Evolutionary conservation across 2,329 filamentous ascomycete genomes (phyloP), one percentile per base, ranked within the genome.

Genomic region (Diaporthe capsici): DNA sequence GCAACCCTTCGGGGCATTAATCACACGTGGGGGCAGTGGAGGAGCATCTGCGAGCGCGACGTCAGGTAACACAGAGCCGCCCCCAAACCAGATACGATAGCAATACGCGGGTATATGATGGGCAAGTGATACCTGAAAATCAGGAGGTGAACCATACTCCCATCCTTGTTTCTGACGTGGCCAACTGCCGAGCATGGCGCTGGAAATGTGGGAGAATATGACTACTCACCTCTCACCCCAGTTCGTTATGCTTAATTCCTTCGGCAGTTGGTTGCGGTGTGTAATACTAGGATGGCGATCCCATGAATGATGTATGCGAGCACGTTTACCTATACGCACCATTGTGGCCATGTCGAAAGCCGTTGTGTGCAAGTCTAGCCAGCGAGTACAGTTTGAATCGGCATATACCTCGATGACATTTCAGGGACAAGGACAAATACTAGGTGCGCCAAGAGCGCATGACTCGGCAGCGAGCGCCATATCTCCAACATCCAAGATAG

Each of bases 21-120:
- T 55, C 65, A 28, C 65, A 70, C 65, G 65, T 70, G 65, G 65
- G 65, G 47, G 12, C 47, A 22, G 65, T 70, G 65, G 65, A 70
- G 47, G 47, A 55, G 34, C 65, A 70, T 42, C 47, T 53, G 49
- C 65, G n/a, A 22, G n/a, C 65, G 34, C 65, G 49, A 70, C 49
- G 65, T 70, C 65, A 70, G 49, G 49, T 55, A 70, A 55, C 65
- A 70, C 31, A 70, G n/a, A 22, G 44, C 65, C 65, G 65, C 65
- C 65, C 49, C 49, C 20, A 22, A 22, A 13, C 15, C 15, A 17
- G 20, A 28, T 51, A 53, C 55, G 47, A 55, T 70, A 70, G 49
- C 61, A 51, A 7, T 53, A 17, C 20, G 22, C 53, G 65, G 25
- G 34, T 8, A 55, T 55, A 42, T 1, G 34, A 47, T 39, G 9